Percentiles rank a stretch among this genome's conserved stretches.
phyloP scores from a whole-genome alignment of 495 filamentous ascomycete genomes.

The Hypoxylon intermedium region DNA sequence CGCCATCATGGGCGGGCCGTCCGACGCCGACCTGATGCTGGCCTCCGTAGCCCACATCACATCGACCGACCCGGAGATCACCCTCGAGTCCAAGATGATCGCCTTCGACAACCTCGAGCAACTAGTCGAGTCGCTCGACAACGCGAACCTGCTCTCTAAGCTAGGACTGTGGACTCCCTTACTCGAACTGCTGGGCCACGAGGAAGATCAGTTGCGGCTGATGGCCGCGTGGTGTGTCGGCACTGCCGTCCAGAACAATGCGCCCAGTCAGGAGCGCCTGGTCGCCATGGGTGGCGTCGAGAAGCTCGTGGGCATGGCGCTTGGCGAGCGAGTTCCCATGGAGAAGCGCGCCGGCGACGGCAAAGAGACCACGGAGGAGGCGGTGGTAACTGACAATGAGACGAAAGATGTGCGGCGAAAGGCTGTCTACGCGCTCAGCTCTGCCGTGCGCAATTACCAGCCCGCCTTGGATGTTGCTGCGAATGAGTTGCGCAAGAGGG shows the following conservation, averaged over 20 bases:
- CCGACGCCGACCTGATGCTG: constrained; percentile 89
- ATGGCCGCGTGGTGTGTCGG: constrained; percentile 93
- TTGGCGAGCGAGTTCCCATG: constrained; percentile 43
- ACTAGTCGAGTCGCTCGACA: constrained; percentile 89
- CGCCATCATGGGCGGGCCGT: constrained; percentile 76
- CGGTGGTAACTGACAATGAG: constrained; percentile 55
- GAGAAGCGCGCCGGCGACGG: constrained; percentile 19
- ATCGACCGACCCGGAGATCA: constrained; percentile 62
- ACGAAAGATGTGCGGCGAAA: constrained; percentile 75
- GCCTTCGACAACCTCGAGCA: constrained; percentile 98
- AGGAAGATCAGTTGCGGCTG: constrained; percentile 72
- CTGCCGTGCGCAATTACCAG: constrained; percentile 83
- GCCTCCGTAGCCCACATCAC: constrained; percentile 77
- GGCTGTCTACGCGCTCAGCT: constrained; percentile 85
- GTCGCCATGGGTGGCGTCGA: constrained; percentile 74
- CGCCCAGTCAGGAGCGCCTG: constrained; percentile 77
- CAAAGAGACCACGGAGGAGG: constrained; percentile 9
- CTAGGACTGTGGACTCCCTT: constrained; percentile 83
- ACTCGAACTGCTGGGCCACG: constrained; percentile 67
- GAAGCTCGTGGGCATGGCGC: constrained; percentile 68
- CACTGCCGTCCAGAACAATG: constrained; percentile 96
- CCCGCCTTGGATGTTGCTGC: constrained; percentile 71
- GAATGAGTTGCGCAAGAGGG: constrained; percentile 60
- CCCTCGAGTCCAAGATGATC: constrained; percentile 77
- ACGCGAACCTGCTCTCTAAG: constrained; percentile 86